These are phyloP conservation scores for Lodderomyces orthopsilosis DNA, from an alignment of 1,139 yeast species.

Conservation along the genomic window DNA sequence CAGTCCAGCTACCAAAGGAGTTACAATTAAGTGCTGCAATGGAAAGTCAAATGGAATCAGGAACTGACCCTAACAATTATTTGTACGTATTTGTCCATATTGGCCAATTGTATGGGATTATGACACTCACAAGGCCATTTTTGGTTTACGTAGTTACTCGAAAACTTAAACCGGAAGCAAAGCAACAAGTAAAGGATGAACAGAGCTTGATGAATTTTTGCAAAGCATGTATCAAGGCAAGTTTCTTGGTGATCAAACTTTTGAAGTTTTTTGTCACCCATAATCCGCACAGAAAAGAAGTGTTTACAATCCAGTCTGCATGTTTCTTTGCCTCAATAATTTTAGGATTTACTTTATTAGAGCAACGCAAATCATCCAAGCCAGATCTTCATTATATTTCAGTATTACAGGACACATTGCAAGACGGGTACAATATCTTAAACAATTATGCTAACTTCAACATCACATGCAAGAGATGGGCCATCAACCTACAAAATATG, in stretches of 20 bases:
- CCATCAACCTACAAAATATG: slow-evolving; percentile 14
- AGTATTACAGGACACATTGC: slow-evolving; percentile 14
- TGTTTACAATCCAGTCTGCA: slow-evolving; percentile 13
- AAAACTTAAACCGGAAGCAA: slow-evolving; percentile 13
- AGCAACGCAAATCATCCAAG: slow-evolving; percentile 12
- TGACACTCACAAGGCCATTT: slow-evolving; percentile 45
- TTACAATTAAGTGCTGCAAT: slow-evolving; percentile 14
- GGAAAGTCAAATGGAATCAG: slow-evolving; percentile 12
- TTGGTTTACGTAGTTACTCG: slow-evolving; percentile 26
- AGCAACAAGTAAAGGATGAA: slow-evolving; percentile 13
- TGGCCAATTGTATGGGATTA: slow-evolving; percentile 38
- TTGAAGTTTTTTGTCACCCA: slow-evolving; percentile 11
- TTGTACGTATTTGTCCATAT: slow-evolving; percentile 33
- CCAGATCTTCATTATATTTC: slow-evolving; percentile 15
- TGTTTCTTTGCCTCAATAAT: slow-evolving; percentile 14
- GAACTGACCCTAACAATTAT: slow-evolving; percentile 19
- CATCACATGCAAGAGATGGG: slow-evolving; percentile 14
- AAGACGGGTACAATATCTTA: slow-evolving; percentile 12
- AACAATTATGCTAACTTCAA: slow-evolving; percentile 12
- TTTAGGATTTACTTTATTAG: slow-evolving; percentile 15
- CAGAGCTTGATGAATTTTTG: slow-evolving; percentile 15
- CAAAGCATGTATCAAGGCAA: slow-evolving; percentile 17
- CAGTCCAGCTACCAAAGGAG: slow-evolving; percentile 27
- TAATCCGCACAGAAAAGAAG: slow-evolving; percentile 13
- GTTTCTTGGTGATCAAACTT: slow-evolving; percentile 16